Conservation (phyloP, 2,329 filamentous ascomycete species). For the Pyrenochaeta sp. region DNA sequence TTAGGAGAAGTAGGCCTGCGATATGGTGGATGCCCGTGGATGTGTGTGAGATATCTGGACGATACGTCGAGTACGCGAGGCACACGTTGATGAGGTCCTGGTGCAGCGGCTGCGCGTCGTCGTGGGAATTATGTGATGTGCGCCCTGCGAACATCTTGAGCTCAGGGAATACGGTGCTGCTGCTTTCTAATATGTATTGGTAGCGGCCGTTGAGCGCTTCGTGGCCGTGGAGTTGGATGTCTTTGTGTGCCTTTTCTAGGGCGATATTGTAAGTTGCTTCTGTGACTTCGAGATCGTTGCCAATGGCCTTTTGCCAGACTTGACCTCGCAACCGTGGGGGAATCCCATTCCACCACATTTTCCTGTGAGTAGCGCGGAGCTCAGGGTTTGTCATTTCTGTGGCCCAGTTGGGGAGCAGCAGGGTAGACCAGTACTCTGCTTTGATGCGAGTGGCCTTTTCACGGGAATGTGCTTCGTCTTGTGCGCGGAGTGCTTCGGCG, state of each 20-base stretch:
- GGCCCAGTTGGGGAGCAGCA: slow-evolving; percentile 79
- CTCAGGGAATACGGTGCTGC: slow-evolving; percentile 72
- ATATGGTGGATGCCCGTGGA: slow-evolving; percentile 76
- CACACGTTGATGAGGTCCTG: slow-evolving; percentile 74
- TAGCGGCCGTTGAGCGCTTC: slow-evolving; percentile 37
- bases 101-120: slow-evolving; percentile 71
- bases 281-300: slow-evolving; percentile 74
- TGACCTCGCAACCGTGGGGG: slow-evolving; percentile 72
- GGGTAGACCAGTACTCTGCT: slow-evolving; percentile 74
- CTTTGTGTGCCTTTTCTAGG: slow-evolving; percentile 69
- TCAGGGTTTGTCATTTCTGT: slow-evolving; percentile 63
- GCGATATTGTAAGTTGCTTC: slow-evolving; percentile 74
- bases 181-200: slow-evolving; percentile 58
- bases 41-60: slow-evolving; percentile 77
- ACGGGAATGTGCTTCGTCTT: slow-evolving; percentile 59
- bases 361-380: slow-evolving; percentile 55
- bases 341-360: slow-evolving; percentile 84
- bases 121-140: slow-evolving; percentile 20
- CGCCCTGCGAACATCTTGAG: slow-evolving; percentile 72
- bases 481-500: slow-evolving; percentile 47
- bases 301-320: slow-evolving; percentile 75
- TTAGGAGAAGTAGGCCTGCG: slow-evolving; percentile 75
- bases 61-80: slow-evolving; percentile 81
- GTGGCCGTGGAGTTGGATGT: slow-evolving; percentile 63
- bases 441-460: slow-evolving; percentile 60